Evolutionary conservation across 2,329 filamentous ascomycete genomes (phyloP), one percentile per base, ranked within the genome.

Genomic region (Ramularia endophylla): DNA sequence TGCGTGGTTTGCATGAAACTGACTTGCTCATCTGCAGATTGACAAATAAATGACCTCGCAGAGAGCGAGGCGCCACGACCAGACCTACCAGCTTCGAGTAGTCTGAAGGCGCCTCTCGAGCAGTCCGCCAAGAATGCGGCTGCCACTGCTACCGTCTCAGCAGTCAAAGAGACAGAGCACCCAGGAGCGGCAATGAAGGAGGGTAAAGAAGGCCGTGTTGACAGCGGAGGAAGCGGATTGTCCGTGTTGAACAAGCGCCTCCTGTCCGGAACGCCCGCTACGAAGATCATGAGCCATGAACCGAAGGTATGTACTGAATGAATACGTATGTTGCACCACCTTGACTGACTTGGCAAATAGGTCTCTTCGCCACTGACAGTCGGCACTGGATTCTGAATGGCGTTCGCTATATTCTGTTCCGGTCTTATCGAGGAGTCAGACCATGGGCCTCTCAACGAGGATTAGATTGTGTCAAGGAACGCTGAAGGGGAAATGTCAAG

Each of bases 31-130:
- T 19, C 11, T 27, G 22, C 56, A 84, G 81, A 94, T 92, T 90
- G 85, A 90, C 85, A 82, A 77, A 79, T 81, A 80, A 80, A 86
- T 74, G 75, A 47, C 53, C 59, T 62, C 58, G 56, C 56, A 50
- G 40, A 54, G 66, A 76, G 81, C 87, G 89, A 94, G 89, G 88
- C 83, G 80, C 74, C 74, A 74, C 74, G 76, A 82, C 83, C 73
- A 74, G 70, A 70, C 66, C 67, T 68, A 67, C 66, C 65, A 63
- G 59, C 43, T 29, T 39, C 32, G 22, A 63, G 63, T 66, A 70
- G 69, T 72, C 70, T 73, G 70, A 78, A 68, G 70, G 69, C 71
- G 71, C 64, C 67, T 70, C 71, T 64, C 65, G 60, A 51, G 59
- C 64, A 64, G 67, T 63, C 45, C 41, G 38, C 37, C 7, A 43